Base-by-base conservation (phyloP, 139 green algal genomes). In the Tetraselmis chui region DNA sequence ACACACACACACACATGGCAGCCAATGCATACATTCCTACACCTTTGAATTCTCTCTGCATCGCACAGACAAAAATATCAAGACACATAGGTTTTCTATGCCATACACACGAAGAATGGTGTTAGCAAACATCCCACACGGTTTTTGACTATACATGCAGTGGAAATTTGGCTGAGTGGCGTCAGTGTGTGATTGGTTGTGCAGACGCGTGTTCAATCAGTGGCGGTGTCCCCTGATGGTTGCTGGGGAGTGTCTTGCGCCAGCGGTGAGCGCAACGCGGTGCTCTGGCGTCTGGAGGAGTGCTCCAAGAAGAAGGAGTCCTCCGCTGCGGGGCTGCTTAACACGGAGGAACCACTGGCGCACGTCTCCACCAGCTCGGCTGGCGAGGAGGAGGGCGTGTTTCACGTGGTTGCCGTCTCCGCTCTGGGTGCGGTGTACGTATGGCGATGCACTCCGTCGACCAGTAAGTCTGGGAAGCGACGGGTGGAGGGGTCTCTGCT, bases 351-450 rank as follows among this genome's bases (percentile, higher is more conserved):
- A 18, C 45, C 45, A 18, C 45, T 67, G 45, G 45, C 18, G 45
- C 11, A 5, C 11, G 45, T 67, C 11, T 67, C 45, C 45, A 67
- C 45, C 45, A 67, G 45, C 45, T 18, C 45, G 45, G 23, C 23
- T 23, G n/a, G n/a, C n/a, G 78, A 76, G 59, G 27, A 32, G 31
- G 28, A 2, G 18, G 23, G 77, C 82, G 31, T 31, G 59, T 91
- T 92, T 74, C 79, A 87, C 29, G 83, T 89, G 76, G 82, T 82
- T 28, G 90, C 87, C 26, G 87, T 92, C 29, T 89, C 84, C 2
- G 80, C 86, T 77, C 58, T 59, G n/a, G 90, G 90, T 1, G 86
- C 89, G 76, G 86, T 82, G 28, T 91, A 87, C 29, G 89, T 92
- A 32, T 94, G 91, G 91, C 27, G 77, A 23, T 88, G 85, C 59